Evolutionary conservation across 2,329 filamentous ascomycete genomes (phyloP).

Genomic region (Pseudogymnoascus sp.): DNA sequence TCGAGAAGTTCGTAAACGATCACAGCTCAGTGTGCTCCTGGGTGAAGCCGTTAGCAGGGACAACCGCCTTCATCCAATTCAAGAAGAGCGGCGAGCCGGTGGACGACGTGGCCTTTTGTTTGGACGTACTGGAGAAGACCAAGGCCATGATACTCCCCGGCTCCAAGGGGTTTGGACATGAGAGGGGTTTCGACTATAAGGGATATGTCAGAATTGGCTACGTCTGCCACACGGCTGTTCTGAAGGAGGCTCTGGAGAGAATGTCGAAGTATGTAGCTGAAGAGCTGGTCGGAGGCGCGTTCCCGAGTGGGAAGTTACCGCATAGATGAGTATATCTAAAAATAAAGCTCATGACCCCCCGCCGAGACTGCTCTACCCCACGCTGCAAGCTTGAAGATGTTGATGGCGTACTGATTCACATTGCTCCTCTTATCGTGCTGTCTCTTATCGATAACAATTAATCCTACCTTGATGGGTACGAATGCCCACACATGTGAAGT

Average conservation of each 20-base stretch:
- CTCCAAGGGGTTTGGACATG: conserved; percentile 58
- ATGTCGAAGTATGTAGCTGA: conserved; percentile 22
- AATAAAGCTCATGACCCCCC: neutral
- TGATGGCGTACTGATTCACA: neutral
- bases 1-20: conserved; percentile 60
- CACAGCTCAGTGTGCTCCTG: conserved; percentile 58
- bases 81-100: conserved; percentile 49
- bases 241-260: conserved; percentile 54
- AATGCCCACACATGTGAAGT: neutral
- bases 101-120: conserved; percentile 65
- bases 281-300: conserved; percentile 6
- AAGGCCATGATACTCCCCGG: conserved; percentile 71
- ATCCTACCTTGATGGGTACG: neutral
- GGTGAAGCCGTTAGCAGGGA: conserved; percentile 69
- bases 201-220: conserved; percentile 74
- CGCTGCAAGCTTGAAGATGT: neutral
- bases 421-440: neutral
- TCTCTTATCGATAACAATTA: conserved; percentile 6
- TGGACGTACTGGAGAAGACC: conserved; percentile 56
- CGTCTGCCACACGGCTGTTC: conserved; percentile 60
- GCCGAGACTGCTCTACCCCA: neutral
- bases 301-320: neutral
- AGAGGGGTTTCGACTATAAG: conserved; percentile 49
- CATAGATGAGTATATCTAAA: neutral
- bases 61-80: conserved; percentile 70